Conservation (phyloP, 163 green algal genomes). For the Chloroidium sp. region DNA sequence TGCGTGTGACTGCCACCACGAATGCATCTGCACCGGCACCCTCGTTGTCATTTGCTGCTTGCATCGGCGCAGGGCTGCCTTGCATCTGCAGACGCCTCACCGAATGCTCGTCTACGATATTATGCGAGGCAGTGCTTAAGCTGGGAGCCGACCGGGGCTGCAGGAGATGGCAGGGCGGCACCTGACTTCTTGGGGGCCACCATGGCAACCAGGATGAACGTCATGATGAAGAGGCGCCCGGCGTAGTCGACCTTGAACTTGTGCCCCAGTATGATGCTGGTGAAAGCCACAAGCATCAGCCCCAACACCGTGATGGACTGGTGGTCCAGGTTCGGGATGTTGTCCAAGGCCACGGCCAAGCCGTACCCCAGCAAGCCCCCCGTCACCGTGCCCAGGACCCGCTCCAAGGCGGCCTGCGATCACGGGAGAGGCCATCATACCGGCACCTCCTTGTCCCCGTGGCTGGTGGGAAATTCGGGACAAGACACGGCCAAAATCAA, state of each 20-base stretch:
- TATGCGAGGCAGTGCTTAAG: too few relatives aligned
- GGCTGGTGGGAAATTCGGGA: too few relatives aligned
- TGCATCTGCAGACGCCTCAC: too few relatives aligned
- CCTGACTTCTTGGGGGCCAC: constrained; percentile 10
- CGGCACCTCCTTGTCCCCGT: too few relatives aligned
- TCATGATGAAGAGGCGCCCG: constrained; percentile 21
- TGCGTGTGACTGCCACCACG: constrained; percentile 17
- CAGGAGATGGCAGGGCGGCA: too few relatives aligned
- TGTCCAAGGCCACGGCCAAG: background rate
- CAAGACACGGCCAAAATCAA: too few relatives aligned
- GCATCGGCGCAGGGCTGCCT: too few relatives aligned
- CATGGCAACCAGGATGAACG: constrained; percentile 25
- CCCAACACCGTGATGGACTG: background rate
- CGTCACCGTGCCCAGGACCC: constrained; percentile 17
- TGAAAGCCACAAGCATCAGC: background rate
- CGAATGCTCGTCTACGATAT: too few relatives aligned
- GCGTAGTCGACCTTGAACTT: constrained; percentile 14
- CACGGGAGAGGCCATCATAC: too few relatives aligned
- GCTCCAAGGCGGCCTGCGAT: constrained; percentile 7
- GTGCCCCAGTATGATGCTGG: background rate
- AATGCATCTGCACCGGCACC: constrained; percentile 8
- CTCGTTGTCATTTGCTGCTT: too few relatives aligned
- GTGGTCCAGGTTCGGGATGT: background rate
- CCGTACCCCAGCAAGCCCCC: constrained; percentile 11
- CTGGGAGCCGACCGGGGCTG: too few relatives aligned